Evolutionary conservation across 2,329 filamentous ascomycete genomes (phyloP), one percentile per base, ranked within the genome.

Genomic region (Talaromyces islandicus): DNA sequence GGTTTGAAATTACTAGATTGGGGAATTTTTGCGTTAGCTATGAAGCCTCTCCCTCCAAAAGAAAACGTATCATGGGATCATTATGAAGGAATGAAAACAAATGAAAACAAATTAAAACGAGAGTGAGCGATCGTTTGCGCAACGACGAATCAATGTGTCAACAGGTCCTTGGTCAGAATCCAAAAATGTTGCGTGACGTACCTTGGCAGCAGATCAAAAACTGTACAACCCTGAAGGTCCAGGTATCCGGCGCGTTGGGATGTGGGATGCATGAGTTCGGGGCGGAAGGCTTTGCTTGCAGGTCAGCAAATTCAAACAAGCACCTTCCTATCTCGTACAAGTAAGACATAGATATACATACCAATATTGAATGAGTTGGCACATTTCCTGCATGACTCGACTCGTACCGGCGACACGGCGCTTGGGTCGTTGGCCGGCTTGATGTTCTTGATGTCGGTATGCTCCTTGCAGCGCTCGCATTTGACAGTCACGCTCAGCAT

Each of bases 211-310:
- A 94, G 84, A 69, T 94, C 91, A 52, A 85, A 81, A 9, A 90
- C 82, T 6, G 85, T 87, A 74, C 89, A 92, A 17, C 89, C 89
- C 27, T 88, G 83, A 10, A 91, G 75, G 71, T 94, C 90, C 60
- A 95, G 74, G 71, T 92, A 92, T 4, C 91, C 91, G 12, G 89
- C 90, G 60, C 89, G 81, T n/a, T 83, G 81, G 4, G 89, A 90
- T 75, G 87, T 83, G 57, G 83, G 79, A 73, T 94, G 91, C 63
- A 94, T 84, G 60, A 91, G 75, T 69, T 91, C 87, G 66, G 82
- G 82, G 38, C 88, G 82, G 71, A 87, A 92, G 2, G 73, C 77
- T 80, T 25, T 14, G 11, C 27, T 60, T 30, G 61, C 54, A 38
- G 7, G 51, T 61, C 50, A 61, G 43, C 30, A 32, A 14, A n/a